Percentiles rank a stretch among this genome's conserved stretches.
phyloP scores from a whole-genome alignment of 2,329 filamentous ascomycete genomes.

The Hirsutella thompsonii region DNA sequence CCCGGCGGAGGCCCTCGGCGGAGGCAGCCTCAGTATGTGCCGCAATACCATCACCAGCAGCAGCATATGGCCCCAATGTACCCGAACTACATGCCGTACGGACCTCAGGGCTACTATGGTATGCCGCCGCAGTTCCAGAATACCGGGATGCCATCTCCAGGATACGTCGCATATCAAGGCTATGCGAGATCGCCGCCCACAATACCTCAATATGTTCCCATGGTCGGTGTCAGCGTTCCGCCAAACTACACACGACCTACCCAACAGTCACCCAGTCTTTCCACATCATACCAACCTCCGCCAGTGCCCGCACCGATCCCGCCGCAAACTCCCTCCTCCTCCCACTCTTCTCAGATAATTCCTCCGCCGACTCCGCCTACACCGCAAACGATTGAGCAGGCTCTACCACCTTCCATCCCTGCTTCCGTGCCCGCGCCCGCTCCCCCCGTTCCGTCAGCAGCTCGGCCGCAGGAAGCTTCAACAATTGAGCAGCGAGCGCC shows the following conservation, averaged over 20 bases:
- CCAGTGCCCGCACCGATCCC: constrained; percentile 26
- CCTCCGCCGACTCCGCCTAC: constrained; percentile 34
- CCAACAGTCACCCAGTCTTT: constrained; percentile 39
- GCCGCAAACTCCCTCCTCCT: constrained; percentile 40
- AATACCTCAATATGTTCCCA: constrained; percentile 42
- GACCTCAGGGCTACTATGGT: constrained; percentile 32
- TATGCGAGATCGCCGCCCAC: constrained; percentile 36
- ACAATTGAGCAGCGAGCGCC: constrained; percentile 11
- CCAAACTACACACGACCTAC: constrained; percentile 34
- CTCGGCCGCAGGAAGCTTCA: constrained; percentile 2
- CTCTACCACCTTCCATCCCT: constrained; percentile 10
- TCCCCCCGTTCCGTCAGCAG: background rate
- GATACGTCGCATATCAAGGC: constrained; percentile 35
- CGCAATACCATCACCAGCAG: constrained; percentile 24
- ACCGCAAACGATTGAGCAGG: constrained; percentile 23
- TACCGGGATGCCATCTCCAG: constrained; percentile 28
- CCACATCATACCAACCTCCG: constrained; percentile 44
- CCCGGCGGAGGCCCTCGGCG: constrained; percentile 24
- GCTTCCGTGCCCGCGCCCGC: constrained; percentile 6
- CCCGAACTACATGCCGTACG: constrained; percentile 37
- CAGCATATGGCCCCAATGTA: constrained; percentile 36
- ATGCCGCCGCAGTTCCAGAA: constrained; percentile 49
- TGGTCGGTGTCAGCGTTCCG: constrained; percentile 31
- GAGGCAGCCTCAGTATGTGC: constrained; percentile 22
- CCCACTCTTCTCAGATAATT: constrained; percentile 29